Conservation (phyloP, 1,284 basidiomycete genomes). For the Ustilago esculenta region DNA sequence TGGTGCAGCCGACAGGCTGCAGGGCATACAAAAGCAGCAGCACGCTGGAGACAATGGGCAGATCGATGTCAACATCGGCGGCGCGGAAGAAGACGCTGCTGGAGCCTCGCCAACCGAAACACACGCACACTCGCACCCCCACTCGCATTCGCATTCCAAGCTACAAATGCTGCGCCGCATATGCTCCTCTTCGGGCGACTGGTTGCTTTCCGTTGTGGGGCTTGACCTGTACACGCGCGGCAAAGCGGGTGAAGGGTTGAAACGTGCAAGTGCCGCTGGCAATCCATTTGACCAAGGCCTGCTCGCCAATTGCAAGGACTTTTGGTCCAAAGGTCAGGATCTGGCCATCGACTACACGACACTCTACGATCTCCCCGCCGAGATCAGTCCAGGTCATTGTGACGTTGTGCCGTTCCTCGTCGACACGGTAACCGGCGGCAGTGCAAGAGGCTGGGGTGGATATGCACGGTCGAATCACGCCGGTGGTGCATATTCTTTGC, state of each 20-base stretch:
- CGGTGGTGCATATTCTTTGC: conserved; percentile 7
- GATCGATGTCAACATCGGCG: conserved; percentile 11
- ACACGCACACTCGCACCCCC: conserved; percentile 7
- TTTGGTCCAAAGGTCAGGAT: conserved; percentile 87
- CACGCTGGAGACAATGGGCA: conserved; percentile 15
- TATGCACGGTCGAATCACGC: background rate
- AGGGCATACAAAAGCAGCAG: conserved; percentile 19
- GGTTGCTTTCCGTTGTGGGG: conserved; percentile 87
- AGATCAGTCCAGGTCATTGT: conserved; percentile 30
- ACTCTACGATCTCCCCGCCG: conserved; percentile 79
- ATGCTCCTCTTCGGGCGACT: conserved; percentile 66
- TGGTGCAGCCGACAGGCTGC: conserved; percentile 8
- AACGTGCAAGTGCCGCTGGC: conserved; percentile 72
- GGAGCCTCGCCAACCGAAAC: background rate
- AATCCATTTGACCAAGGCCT: conserved; percentile 94
- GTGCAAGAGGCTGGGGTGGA: background rate
- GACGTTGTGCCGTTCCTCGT: conserved; percentile 19
- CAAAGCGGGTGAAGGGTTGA: conserved; percentile 82
- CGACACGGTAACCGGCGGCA: conserved; percentile 18
- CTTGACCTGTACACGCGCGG: conserved; percentile 92
- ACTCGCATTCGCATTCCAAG: conserved; percentile 20
- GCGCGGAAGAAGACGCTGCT: conserved; percentile 1
- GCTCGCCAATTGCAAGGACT: conserved; percentile 86
- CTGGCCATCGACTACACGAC: conserved; percentile 87
- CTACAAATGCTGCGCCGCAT: conserved; percentile 9